Evolutionary conservation across 2,329 filamentous ascomycete species (phyloP).

Genomic region (Hymenoscyphus repandus): DNA sequence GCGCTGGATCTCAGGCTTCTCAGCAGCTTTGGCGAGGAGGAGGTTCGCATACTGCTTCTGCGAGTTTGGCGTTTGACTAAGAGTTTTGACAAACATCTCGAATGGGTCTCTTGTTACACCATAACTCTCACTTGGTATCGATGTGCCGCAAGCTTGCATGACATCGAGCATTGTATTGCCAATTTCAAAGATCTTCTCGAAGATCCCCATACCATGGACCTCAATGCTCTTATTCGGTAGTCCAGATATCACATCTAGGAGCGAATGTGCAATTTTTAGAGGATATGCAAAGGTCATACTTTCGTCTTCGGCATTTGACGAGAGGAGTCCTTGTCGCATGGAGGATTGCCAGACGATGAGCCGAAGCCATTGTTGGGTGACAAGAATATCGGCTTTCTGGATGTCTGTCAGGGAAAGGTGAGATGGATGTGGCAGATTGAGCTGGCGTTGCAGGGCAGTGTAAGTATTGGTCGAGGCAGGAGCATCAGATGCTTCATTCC

Average conservation of each 20-base stretch:
- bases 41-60: slow-evolving; percentile 39
- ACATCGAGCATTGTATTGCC: slow-evolving; percentile 40
- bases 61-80: slow-evolving; percentile 41
- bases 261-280: slow-evolving; percentile 55
- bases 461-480: slow-evolving; percentile 30
- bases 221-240: slow-evolving; percentile 39
- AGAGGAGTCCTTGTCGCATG: slow-evolving; percentile 60
- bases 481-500: slow-evolving; percentile 53
- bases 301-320: slow-evolving; percentile 50
- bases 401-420: slow-evolving; percentile 46
- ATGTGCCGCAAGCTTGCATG: slow-evolving; percentile 33
- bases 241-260: slow-evolving; percentile 40
- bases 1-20: slow-evolving; percentile 33
- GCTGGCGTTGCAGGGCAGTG: slow-evolving; percentile 48
- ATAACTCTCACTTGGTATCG: slow-evolving; percentile 17
- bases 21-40: slow-evolving; percentile 37
- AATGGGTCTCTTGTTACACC: slow-evolving; percentile 37
- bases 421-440: slow-evolving; percentile 35
- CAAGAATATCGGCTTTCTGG: slow-evolving; percentile 63
- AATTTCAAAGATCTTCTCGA: slow-evolving; percentile 46
- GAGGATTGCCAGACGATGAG: slow-evolving; percentile 70
- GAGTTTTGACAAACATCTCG: slow-evolving; percentile 39
- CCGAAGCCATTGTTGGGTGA: slow-evolving; percentile 66
- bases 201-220: slow-evolving; percentile 45
- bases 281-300: slow-evolving; percentile 59